These are phyloP conservation scores for Kregervanrija fluxuum DNA, from an alignment of 805 yeast genomes.

Conservation along the genomic window DNA sequence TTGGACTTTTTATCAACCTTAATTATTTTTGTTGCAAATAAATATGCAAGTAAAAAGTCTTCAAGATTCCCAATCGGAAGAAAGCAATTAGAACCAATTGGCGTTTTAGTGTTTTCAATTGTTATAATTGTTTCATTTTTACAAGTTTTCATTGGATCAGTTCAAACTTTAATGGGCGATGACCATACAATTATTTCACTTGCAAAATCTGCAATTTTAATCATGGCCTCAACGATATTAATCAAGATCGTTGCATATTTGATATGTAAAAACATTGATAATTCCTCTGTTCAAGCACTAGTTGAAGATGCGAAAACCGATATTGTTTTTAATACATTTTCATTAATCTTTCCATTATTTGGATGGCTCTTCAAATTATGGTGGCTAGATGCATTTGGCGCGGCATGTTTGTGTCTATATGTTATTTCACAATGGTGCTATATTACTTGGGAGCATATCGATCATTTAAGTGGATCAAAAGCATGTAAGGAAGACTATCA, in stretches of 20 bases:
- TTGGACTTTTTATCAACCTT: constrained; percentile 69
- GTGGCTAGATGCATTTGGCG: constrained; percentile 77
- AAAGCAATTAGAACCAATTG: constrained; percentile 68
- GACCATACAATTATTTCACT: constrained; percentile 37
- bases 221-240: constrained; percentile 59
- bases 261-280: constrained; percentile 53
- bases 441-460: constrained; percentile 65
- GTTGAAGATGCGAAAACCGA: constrained; percentile 82
- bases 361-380: constrained; percentile 48
- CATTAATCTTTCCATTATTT: constrained; percentile 59
- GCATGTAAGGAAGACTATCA: constrained; percentile 58
- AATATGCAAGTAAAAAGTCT: constrained; percentile 32
- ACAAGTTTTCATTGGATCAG: constrained; percentile 64
- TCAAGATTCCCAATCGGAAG: constrained; percentile 61
- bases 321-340: constrained; percentile 62
- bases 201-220: constrained; percentile 41
- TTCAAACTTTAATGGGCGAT: constrained; percentile 34
- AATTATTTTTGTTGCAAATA: constrained; percentile 59
- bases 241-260: constrained; percentile 54
- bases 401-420: constrained; percentile 53
- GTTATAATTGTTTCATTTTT: constrained; percentile 64
- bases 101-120: constrained; percentile 66
- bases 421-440: constrained; percentile 56
- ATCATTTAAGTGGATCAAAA: constrained; percentile 67
- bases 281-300: constrained; percentile 67